Evolutionary conservation across 306 rosid species (phyloP), one percentile per base, ranked within the genome.

Genomic region (Dicorynia guianensis): DNA sequence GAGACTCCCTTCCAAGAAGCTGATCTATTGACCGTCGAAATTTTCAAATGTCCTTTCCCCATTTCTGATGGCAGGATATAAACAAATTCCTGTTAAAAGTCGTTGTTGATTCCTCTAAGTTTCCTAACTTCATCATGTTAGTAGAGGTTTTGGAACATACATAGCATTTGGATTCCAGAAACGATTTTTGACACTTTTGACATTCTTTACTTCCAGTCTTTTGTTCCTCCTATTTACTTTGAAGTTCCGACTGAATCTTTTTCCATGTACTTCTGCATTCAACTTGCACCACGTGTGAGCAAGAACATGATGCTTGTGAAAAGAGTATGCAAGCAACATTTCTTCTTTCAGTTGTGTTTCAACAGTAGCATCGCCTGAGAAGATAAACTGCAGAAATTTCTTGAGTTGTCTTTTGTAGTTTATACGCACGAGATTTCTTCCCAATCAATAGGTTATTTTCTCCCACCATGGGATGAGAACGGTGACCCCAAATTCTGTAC

Each of bases 141-240:
- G 59, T 2, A 33, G 35, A 20, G 12, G n/a, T n/a, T 61, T 40
- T 15, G 19, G 62, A 61, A 73, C 52, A 73, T 43, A 1, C 15
- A 69, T 8, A 73, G 48, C 69, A 60, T 35, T 60, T 60, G 77
- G 58, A 60, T 61, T 7, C 36, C 70, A 60, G 50, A 48, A 42
- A 11, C 15, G 9, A 60, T 11, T 46, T 59, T 56, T 11, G 62
- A 33, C 7, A 66, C 58, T 25, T 43, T 59, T 59, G 57, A 15
- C 48, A 72, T n/a, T 72, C 38, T 59, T 46, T 10, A 58, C 77
- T 65, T n/a, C n/a, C 59, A 17, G 56, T 44, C 53, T 13, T 57
- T 17, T 58, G 57, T 25, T 56, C 56, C 10, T 12, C 43, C 65
- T 25, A 40, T 71, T 14, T 71, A 39, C 46, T 46, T 17, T 56